Base-by-base conservation (phyloP, 805 yeast genomes). In the Kuraishia hungarica region DNA sequence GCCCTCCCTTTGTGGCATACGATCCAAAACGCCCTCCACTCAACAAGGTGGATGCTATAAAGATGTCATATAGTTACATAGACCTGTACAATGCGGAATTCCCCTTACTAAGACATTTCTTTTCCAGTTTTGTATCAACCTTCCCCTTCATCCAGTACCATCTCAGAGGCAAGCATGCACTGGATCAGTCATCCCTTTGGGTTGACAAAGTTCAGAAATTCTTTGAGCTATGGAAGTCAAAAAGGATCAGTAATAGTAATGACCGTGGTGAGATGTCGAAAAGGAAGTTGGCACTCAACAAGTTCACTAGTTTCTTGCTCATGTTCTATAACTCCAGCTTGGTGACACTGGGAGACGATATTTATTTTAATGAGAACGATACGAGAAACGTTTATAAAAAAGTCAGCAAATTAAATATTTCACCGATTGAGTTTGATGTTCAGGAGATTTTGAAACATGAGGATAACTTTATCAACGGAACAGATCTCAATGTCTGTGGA, bases 231-330 rank as follows among this genome's bases (percentile, higher is more conserved):
- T 84, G 94, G 71, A 86, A 88, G 67, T 71, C 77, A 21, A 82
- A 89, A 66, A 81, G 82, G 49, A 81, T 93, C 52, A 83, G 91
- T 58, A 80, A 83, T 56, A 79, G 92, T 24, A 80, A 81, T 48
- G 97, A 89, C 61, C 74, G 97, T 35, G 86, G 83, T 17, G 89
- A 87, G 58, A 72, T 81, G n/a, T 81, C 90, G 2, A 86, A 94
- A 63, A 75, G 90, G 29, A 79, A 80, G 61, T 80, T 87, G 59
- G 69, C 84, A 51, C 83, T 83, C 22, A 69, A 72, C 56, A 87
- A 86, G 61, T 56, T 89, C n/a, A 75, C 82, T 51, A 79, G 85
- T 48, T 72, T 88, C 52, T 67, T 91, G 20, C 68, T 87, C 26
- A 72, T 90, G 63, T 74, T 89, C 59, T 87, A 82, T 70, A 89